A percentile compares a stretch with the other conserved stretches of the same genome.
Conservation (phyloP, 129 eudicot species). For the Ambrosia trifida region DNA sequence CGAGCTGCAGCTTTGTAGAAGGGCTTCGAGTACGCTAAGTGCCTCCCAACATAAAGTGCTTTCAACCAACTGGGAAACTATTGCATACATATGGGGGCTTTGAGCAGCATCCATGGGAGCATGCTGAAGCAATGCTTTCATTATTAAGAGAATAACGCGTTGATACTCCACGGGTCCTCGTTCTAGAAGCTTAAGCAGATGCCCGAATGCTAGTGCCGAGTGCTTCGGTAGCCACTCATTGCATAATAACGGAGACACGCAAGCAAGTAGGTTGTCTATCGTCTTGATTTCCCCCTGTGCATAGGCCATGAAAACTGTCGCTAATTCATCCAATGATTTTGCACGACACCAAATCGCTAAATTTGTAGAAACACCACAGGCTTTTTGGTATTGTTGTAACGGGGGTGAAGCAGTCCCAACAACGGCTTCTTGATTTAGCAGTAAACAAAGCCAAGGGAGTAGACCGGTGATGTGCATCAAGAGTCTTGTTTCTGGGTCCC, state of each 20-base stretch:
- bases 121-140: constrained; percentile 93
- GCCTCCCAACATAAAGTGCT: constrained; percentile 99
- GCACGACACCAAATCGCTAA: constrained; percentile 89
- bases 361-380: constrained; percentile 75
- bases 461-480: constrained; percentile 92
- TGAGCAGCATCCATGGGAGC: constrained; percentile 97
- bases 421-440: constrained; percentile 70
- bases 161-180: constrained; percentile 92
- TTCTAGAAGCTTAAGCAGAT: constrained; percentile 76
- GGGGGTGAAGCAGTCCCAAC: constrained; percentile 64
- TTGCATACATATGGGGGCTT: constrained; percentile 97
- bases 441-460: constrained; percentile 97
- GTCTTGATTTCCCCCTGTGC: constrained; percentile 78
- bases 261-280: constrained; percentile 70
- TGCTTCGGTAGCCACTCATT: constrained; percentile 93
- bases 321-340: constrained; percentile 69
- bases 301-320: constrained; percentile 79
- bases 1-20: constrained; percentile 91
- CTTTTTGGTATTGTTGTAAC: constrained; percentile 70
- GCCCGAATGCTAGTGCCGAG: constrained; percentile 93
- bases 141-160: constrained; percentile 81
- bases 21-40: constrained; percentile 96
- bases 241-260: constrained; percentile 86
- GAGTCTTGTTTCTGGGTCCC: constrained; percentile 85
- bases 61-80: constrained; percentile 94